A percentile compares a stretch with the other conserved stretches of the same genome.
These are phyloP conservation scores for Phialemoniopsis sp. DNA, from an alignment of 2,329 filamentous ascomycete genomes.

Conservation along the genomic window DNA sequence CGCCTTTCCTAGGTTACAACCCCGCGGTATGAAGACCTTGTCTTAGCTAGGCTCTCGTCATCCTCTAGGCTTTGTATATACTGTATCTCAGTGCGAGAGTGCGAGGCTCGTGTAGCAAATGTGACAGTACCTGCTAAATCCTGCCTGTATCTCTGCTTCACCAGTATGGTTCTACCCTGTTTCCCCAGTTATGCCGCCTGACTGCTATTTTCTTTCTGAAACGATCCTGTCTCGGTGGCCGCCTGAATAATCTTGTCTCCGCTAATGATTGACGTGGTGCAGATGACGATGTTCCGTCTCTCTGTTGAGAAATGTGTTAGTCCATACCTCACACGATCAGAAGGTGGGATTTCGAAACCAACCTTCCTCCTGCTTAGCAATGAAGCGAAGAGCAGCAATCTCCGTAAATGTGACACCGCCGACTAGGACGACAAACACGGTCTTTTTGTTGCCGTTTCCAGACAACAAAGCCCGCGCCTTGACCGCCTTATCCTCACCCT, in stretches of 20 bases:
- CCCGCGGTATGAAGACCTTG: too few relatives aligned
- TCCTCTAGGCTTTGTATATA: too few relatives aligned
- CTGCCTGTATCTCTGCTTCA: too few relatives aligned
- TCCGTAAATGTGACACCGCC: conserved; percentile 97
- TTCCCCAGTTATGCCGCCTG: background rate
- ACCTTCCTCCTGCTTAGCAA: conserved; percentile 79
- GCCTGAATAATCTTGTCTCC: conserved; percentile 86
- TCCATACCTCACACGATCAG: background rate
- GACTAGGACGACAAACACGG: conserved; percentile 92
- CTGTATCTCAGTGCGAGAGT: too few relatives aligned
- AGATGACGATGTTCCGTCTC: conserved; percentile 79
- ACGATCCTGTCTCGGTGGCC: conserved; percentile 69
- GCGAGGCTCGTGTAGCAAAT: too few relatives aligned
- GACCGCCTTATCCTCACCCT: conserved; percentile 87
- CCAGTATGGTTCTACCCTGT: too few relatives aligned
- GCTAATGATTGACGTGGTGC: conserved; percentile 86
- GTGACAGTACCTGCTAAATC: too few relatives aligned
- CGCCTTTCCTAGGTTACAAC: too few relatives aligned
- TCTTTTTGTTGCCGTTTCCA: conserved; percentile 72
- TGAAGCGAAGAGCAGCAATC: conserved; percentile 88
- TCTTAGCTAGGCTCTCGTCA: background rate
- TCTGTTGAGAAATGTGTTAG: conserved; percentile 36
- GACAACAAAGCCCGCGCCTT: conserved; percentile 81
- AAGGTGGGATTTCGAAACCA: background rate
- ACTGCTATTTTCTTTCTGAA: conserved; percentile 20